Conservation (phyloP, 148 eudicot genomes). For the Nyssa sinensis region DNA sequence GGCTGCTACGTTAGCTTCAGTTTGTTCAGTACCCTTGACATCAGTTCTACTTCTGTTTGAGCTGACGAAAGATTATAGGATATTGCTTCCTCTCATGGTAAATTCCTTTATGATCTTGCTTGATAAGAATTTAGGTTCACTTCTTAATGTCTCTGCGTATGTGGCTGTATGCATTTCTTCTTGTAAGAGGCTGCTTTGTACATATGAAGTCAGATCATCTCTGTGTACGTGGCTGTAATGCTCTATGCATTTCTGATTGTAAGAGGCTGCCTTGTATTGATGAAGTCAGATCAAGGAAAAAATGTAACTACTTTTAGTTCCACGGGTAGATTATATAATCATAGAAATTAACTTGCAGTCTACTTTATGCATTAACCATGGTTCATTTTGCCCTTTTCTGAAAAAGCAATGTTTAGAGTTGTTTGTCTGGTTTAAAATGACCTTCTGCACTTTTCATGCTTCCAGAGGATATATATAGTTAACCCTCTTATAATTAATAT, state of each 20-base stretch:
- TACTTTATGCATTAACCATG: no score
- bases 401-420: no score
- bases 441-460: no score
- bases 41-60: slow-evolving; percentile 93
- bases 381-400: no score
- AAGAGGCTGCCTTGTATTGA: background rate
- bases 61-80: slow-evolving; percentile 93
- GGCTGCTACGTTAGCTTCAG: slow-evolving; percentile 98
- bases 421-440: no score
- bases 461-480: no score
- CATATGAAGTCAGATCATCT: background rate
- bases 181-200: background rate
- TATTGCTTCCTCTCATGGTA: slow-evolving; percentile 99
- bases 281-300: background rate
- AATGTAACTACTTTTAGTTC: background rate
- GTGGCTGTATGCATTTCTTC: no score
- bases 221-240: no score
- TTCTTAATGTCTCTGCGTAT: background rate
- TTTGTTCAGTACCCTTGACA: slow-evolving; percentile 95
- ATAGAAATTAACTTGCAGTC: no score
- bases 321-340: background rate
- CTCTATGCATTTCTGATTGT: no score
- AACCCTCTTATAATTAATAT: no score
- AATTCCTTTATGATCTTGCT: slow-evolving; percentile 16
- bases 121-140: background rate